A percentile compares a stretch with the other conserved stretches of the same genome.
These are phyloP conservation scores for Marasmius oreades DNA, from an alignment of 1,284 basidiomycete species.

Conservation along the genomic window DNA sequence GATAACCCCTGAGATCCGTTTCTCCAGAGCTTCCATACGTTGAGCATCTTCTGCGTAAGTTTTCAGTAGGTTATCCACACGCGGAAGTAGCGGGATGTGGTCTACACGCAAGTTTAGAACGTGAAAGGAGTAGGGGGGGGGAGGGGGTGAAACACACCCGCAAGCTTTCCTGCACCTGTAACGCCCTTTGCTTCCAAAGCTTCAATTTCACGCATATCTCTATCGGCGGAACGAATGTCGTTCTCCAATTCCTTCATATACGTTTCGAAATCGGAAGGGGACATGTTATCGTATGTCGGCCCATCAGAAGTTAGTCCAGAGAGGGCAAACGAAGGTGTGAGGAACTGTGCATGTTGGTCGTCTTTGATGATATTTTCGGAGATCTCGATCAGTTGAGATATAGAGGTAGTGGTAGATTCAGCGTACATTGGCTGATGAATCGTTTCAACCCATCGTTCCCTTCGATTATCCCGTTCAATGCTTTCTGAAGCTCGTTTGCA, in stretches of 20 bases:
- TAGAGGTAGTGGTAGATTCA: background rate
- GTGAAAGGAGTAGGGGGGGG: background rate
- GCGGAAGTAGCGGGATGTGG: constrained; percentile 58
- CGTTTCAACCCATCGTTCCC: constrained; percentile 65
- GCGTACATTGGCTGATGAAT: constrained; percentile 72
- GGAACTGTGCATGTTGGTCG: constrained; percentile 66
- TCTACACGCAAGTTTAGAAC: constrained; percentile 33
- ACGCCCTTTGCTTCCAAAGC: constrained; percentile 65
- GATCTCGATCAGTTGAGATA: background rate
- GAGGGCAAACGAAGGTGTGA: constrained; percentile 71
- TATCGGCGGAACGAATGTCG: constrained; percentile 74
- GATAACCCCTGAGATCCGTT: constrained; percentile 58
- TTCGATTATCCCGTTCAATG: constrained; percentile 52
- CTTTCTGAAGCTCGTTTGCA: constrained; percentile 57
- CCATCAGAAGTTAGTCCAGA: constrained; percentile 51
- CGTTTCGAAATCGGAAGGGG: constrained; percentile 62
- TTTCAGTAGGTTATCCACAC: constrained; percentile 53
- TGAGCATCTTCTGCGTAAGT: constrained; percentile 57
- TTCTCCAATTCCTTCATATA: constrained; percentile 74
- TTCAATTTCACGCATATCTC: constrained; percentile 74
- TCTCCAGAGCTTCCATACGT: constrained; percentile 55
- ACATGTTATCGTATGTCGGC: constrained; percentile 61
- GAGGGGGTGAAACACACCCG: constrained; percentile 34
- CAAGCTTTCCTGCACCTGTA: constrained; percentile 64
- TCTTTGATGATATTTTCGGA: constrained; percentile 41